Evolutionary conservation across 352 stramenopile genomes (phyloP).

Genomic region (Phytophthora palmivora): DNA sequence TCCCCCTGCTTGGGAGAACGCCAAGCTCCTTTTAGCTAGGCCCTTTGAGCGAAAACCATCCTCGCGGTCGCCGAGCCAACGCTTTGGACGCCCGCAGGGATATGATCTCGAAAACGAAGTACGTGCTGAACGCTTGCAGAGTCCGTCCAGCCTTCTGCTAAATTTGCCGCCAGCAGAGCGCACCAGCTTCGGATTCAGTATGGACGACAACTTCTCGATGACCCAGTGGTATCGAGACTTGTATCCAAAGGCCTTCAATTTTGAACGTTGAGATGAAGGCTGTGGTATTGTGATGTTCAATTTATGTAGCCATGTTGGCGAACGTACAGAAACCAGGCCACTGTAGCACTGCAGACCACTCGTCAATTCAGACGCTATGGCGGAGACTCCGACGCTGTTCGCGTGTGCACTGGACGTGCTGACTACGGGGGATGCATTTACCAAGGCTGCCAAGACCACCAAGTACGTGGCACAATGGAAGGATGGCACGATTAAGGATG

Average conservation of each 20-base stretch:
- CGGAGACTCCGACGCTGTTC: slow-evolving; percentile 40
- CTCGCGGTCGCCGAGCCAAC: slow-evolving; percentile 15
- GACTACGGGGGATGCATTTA: slow-evolving; percentile 40
- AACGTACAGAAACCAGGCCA: slow-evolving; percentile 10
- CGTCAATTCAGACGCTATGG: slow-evolving; percentile 20
- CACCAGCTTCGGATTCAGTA: slow-evolving; percentile 30
- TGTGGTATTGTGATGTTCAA: slow-evolving; percentile 3
- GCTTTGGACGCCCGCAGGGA: slow-evolving; percentile 8
- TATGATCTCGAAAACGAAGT: slow-evolving; percentile 6
- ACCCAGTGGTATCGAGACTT: slow-evolving; percentile 41
- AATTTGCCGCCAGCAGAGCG: slow-evolving; percentile 1
- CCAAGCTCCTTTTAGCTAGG: slow-evolving; percentile 6
- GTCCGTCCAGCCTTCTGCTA: slow-evolving; percentile 8
- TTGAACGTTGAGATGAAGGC: slow-evolving; percentile 5
- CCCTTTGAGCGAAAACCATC: slow-evolving; percentile 7
- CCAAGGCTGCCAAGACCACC: slow-evolving; percentile 51
- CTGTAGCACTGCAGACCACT: slow-evolving; percentile 17
- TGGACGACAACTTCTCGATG: slow-evolving; percentile 45
- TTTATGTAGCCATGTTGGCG: slow-evolving; percentile 12
- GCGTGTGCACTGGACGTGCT: slow-evolving; percentile 54
- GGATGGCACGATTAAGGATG: slow-evolving; percentile 27
- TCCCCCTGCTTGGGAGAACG: slow-evolving; percentile 10
- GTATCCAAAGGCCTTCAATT: slow-evolving; percentile 27
- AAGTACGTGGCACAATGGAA: slow-evolving; percentile 47
- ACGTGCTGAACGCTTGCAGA: slow-evolving; percentile 2